Percentiles rank a stretch among this genome's conserved stretches.
phyloP scores from a whole-genome alignment of 176 grass and related monocot genomes.

The Paspalum notatum region DNA sequence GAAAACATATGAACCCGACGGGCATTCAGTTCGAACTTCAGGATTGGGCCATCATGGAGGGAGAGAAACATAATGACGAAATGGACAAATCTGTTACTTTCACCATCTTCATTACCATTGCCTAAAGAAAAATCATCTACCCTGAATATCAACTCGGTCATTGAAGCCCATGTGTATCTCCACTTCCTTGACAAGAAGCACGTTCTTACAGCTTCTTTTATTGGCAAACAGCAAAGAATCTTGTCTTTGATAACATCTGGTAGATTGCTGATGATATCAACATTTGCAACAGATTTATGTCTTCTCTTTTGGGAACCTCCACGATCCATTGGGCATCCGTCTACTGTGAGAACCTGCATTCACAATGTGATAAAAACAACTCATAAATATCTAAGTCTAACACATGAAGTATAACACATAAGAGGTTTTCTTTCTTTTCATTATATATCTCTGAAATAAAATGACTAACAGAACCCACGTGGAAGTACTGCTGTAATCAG shows the following conservation, averaged over 20 bases:
- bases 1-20: slow-evolving; percentile 16
- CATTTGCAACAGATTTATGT: slow-evolving; percentile 12
- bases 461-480: neutral
- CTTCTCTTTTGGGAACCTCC: slow-evolving; percentile 22
- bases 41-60: slow-evolving; percentile 51
- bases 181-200: slow-evolving; percentile 55
- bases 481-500: neutral
- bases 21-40: slow-evolving; percentile 39
- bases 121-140: slow-evolving; percentile 42
- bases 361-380: neutral
- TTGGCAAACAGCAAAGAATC: slow-evolving; percentile 50
- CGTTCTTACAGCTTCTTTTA: slow-evolving; percentile 55
- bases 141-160: slow-evolving; percentile 44
- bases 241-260: slow-evolving; percentile 50
- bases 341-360: neutral
- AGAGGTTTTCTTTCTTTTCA: neutral
- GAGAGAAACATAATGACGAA: slow-evolving; percentile 32
- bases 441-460: neutral
- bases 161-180: slow-evolving; percentile 55
- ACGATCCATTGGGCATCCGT: slow-evolving; percentile 20
- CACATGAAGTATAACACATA: neutral
- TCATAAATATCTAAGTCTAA: slow-evolving; percentile 20
- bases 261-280: slow-evolving; percentile 57
- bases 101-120: slow-evolving; percentile 16
- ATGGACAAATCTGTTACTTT: neutral